A percentile compares a stretch with the other conserved stretches of the same genome.
These are phyloP conservation scores for Boletus rufocinnamomeus DNA, from an alignment of 768 basidiomycete species.

Conservation along the genomic window DNA sequence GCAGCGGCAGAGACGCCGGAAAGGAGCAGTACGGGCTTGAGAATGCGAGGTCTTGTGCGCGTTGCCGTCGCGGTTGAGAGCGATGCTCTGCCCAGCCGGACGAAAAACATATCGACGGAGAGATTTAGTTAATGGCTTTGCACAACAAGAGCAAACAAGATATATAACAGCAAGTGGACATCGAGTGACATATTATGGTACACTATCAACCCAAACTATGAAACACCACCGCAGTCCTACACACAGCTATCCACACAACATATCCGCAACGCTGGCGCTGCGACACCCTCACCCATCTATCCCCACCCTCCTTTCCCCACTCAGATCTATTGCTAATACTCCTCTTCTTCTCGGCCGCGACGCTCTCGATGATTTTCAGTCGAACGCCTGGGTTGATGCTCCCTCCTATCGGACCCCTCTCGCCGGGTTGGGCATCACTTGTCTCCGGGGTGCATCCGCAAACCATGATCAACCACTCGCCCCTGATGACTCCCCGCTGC, in stretches of 20 bases:
- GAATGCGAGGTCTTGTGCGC: background rate
- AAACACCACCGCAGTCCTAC: slow-evolving; percentile 29
- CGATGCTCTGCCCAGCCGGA: background rate
- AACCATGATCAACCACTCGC: background rate
- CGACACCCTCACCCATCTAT: slow-evolving; percentile 20
- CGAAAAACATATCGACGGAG: slow-evolving; percentile 17
- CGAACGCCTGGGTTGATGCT: slow-evolving; percentile 28
- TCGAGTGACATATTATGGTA: background rate
- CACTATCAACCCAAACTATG: slow-evolving; percentile 20
- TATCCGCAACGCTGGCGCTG: slow-evolving; percentile 36
- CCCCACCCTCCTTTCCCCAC: slow-evolving; percentile 34
- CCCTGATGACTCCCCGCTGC: slow-evolving; percentile 3
- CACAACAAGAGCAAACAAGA: slow-evolving; percentile 29
- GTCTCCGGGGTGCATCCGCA: background rate
- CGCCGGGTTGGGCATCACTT: slow-evolving; percentile 32
- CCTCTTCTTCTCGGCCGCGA: background rate
- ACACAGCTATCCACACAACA: slow-evolving; percentile 21
- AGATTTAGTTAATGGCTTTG: slow-evolving; percentile 13
- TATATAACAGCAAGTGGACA: background rate
- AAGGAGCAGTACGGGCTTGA: slow-evolving; percentile 29
- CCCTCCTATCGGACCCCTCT: slow-evolving; percentile 17
- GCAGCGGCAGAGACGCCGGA: slow-evolving; percentile 43
- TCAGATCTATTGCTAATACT: slow-evolving; percentile 16
- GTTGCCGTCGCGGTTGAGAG: too few species aligned
- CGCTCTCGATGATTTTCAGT: slow-evolving; percentile 31